Conservation (phyloP, 192 early-diverging fungal genomes). For the Entophlyctis luteolus region DNA sequence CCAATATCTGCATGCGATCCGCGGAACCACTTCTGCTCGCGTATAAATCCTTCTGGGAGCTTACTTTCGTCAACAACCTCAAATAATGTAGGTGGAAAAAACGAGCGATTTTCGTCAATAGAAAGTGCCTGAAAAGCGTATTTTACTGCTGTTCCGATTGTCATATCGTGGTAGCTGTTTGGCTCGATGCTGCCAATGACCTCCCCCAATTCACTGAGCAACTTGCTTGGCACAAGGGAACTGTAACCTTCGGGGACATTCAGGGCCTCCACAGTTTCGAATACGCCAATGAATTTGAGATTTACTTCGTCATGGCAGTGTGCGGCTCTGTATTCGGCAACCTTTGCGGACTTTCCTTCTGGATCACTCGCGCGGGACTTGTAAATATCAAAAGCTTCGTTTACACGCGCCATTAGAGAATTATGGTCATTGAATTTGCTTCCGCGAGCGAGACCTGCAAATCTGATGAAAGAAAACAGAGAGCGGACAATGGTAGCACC, state of each 20-base stretch:
- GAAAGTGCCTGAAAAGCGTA: constrained; percentile 18
- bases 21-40: constrained; percentile 25
- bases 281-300: constrained; percentile 17
- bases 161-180: constrained; percentile 17
- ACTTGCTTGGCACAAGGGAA: neutral
- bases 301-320: constrained; percentile 10
- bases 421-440: neutral
- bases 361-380: neutral
- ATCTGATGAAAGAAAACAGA: constrained; percentile 19
- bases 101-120: constrained; percentile 14
- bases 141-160: neutral
- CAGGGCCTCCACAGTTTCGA: constrained; percentile 9
- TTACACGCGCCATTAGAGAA: neutral
- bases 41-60: neutral
- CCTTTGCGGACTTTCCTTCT: neutral
- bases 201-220: neutral
- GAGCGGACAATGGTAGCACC: constrained; percentile 26
- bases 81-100: constrained; percentile 19
- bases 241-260: constrained; percentile 2
- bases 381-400: constrained; percentile 18
- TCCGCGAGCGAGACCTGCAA: constrained; percentile 2
- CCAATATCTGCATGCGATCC: constrained; percentile 28
- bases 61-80: neutral
- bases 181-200: constrained; percentile 6
- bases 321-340: too few species aligned